Conservation (phyloP, 768 basidiomycete genomes). For the Lactarius evosmus region DNA sequence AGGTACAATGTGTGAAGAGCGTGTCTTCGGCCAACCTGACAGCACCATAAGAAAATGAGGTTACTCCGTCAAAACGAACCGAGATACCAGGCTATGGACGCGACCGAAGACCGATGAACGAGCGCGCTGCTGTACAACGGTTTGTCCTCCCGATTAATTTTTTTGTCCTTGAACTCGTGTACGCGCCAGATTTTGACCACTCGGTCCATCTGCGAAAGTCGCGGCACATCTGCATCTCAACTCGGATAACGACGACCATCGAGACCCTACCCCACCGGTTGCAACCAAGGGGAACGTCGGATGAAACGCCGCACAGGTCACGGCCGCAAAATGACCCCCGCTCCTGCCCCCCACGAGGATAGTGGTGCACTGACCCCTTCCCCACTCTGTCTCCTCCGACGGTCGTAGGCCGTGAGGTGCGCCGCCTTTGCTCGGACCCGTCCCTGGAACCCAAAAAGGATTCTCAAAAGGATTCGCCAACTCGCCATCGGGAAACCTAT, state of each 20-base stretch:
- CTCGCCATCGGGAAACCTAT: constrained; percentile 32
- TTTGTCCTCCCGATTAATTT: constrained; percentile 63
- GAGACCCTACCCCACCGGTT: constrained; percentile 64
- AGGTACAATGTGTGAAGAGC: constrained; percentile 52
- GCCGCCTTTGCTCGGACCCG: constrained; percentile 52
- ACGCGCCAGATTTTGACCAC: constrained; percentile 74
- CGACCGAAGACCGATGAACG: constrained; percentile 62
- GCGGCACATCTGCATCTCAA: constrained; percentile 10
- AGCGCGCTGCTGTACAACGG: constrained; percentile 67
- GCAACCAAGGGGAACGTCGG: constrained; percentile 60
- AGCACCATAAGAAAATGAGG: not conserved
- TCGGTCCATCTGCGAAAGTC: constrained; percentile 56
- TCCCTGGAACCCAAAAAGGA: constrained; percentile 56
- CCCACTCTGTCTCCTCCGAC: constrained; percentile 57
- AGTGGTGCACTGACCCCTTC: constrained; percentile 54
- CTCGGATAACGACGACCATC: not conserved
- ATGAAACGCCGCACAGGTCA: constrained; percentile 69
- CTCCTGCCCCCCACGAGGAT: constrained; percentile 68
- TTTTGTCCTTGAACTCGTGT: constrained; percentile 38
- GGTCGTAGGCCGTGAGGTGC: constrained; percentile 67
- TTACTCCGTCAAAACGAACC: not conserved
- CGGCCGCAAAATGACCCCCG: constrained; percentile 70
- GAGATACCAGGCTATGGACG: constrained; percentile 61
- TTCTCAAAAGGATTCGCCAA: constrained; percentile 46
- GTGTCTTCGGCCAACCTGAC: constrained; percentile 28